These are phyloP conservation scores for Pythium brachiatum DNA, from an alignment of 352 stramenopile species.

Conservation along the genomic window DNA sequence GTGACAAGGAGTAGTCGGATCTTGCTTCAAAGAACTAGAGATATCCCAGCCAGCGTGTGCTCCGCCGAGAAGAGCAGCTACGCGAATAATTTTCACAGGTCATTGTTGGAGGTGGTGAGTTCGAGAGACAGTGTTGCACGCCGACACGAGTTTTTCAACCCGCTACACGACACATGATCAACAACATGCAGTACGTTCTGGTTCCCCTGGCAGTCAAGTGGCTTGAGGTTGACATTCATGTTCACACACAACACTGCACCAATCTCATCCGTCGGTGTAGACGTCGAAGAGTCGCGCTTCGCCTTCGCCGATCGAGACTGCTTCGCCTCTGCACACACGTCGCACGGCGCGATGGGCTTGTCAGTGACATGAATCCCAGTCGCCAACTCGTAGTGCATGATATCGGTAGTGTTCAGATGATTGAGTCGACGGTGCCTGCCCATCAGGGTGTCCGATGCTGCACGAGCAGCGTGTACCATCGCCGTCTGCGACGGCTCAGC, in stretches of 20 bases:
- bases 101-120: no score
- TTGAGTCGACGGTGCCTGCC: not conserved
- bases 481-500: not conserved
- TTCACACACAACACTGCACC: conserved; percentile 1
- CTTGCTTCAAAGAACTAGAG: no score
- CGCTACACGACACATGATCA: no score
- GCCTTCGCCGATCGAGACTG: not conserved
- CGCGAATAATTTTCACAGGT: no score
- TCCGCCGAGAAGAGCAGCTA: no score
- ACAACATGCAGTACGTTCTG: conserved; percentile 4
- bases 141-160: no score
- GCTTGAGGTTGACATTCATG: conserved; percentile 6
- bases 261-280: conserved; percentile 8
- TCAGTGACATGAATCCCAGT: not conserved
- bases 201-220: not conserved
- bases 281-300: not conserved
- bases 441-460: not conserved
- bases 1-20: no score
- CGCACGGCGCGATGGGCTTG: not conserved
- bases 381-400: not conserved
- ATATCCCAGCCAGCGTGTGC: no score
- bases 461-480: not conserved
- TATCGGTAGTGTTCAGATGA: not conserved
- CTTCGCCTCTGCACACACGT: not conserved
- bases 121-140: no score